Base-by-base conservation (phyloP, 768 basidiomycete species). In the Calocybe cyanea region DNA sequence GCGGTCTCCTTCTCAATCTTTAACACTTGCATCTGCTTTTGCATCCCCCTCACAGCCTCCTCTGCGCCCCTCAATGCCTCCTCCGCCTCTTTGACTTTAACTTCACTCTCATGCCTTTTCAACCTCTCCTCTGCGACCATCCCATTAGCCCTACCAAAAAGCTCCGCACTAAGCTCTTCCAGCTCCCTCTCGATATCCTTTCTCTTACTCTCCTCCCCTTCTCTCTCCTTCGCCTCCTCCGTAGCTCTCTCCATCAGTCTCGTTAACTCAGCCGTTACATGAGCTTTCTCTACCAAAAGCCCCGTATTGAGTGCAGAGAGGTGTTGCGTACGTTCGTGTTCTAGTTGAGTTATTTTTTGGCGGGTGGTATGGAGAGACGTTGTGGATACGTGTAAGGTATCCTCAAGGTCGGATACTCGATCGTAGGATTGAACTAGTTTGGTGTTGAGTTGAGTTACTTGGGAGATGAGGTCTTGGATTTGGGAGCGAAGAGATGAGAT, bases 81-180 rank as follows among this genome's bases (percentile, higher is more conserved):
- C 63, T 95, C 89, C 9, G 90, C 83, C 24, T 83, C 81, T 48
- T 79, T 77, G 1, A 85, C 81, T 57, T 89, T 87, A 33, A 83
- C 75, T 58, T 92, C 77, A 71, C 87, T 84, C 50, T 72, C 59
- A 28, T 71, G 65, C 50, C 62, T 69, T 3, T 85, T 83, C 49
- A 83, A 75, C 13, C 93, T 78, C 17, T 94, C 95, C 60, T 92
- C 87, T 0, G 90, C 92, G n/a, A 98, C 95, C 96, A 99, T 99
- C 5, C 77, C 84, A 62, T 99, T 98, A 5, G 95, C 95, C 66
- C 96, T 87, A 41, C 80, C 78, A 58, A 99, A 99, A 14, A 99
- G 71, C 38, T 70, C 78, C 13, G 92, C 92, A 51, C 92, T 92
- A 50, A 99, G 82, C 63, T 95, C 91, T 60, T 96, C 93, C 41